Evolutionary conservation across 2,329 filamentous ascomycete genomes (phyloP).

Genomic region (Penicillium brasilianum): DNA sequence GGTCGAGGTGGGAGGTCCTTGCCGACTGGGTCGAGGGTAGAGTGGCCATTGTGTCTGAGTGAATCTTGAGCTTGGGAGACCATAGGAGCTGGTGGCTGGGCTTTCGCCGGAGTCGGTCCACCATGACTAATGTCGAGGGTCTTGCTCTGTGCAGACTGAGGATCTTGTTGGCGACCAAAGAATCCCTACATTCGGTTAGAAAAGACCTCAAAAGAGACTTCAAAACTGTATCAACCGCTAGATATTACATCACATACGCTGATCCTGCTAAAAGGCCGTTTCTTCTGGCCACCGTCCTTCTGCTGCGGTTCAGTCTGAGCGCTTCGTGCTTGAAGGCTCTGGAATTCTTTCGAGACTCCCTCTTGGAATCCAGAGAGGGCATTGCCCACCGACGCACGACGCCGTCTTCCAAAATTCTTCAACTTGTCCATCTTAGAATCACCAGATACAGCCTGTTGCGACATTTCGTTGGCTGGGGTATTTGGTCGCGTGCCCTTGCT

Average conservation of each 20-base stretch:
- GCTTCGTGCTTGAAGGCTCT: conserved; percentile 13
- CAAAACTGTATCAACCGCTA: no score
- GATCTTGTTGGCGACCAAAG: conserved; percentile 23
- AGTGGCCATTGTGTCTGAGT: neutral
- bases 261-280: conserved; percentile 26
- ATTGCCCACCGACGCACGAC: conserved; percentile 34
- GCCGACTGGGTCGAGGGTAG: neutral
- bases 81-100: conserved; percentile 7
- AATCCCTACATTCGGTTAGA: conserved; percentile 24
- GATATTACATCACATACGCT: conserved; percentile 21
- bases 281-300: conserved; percentile 18
- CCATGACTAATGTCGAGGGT: no score
- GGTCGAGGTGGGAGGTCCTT: conserved; percentile 3
- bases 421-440: conserved; percentile 35
- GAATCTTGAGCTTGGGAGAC: neutral
- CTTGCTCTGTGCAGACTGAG: conserved; percentile 9
- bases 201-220: no score
- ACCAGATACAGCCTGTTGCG: conserved; percentile 8
- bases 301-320: neutral
- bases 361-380: conserved; percentile 26
- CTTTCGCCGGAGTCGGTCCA: conserved; percentile 6
- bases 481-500: conserved; percentile 25
- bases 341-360: conserved; percentile 22
- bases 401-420: conserved; percentile 36
- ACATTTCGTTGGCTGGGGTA: conserved; percentile 28